A percentile compares a stretch with the other conserved stretches of the same genome.
phyloP scores from a whole-genome alignment of 2,329 filamentous ascomycete genomes.

The Fusarium pseudoanthophilum region DNA sequence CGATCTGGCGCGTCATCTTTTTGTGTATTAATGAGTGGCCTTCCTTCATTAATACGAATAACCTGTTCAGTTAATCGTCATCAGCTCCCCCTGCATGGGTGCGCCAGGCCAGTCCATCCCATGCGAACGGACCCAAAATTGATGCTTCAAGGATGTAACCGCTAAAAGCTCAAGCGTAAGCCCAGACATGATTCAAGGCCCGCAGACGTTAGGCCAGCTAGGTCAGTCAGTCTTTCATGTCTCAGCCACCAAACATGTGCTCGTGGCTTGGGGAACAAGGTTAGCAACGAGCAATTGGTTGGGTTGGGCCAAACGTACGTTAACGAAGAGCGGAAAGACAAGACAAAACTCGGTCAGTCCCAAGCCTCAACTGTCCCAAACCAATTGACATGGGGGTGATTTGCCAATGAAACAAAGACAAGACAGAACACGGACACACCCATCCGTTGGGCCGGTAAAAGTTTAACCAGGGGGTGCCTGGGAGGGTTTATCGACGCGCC shows the following conservation, averaged over 20 bases:
- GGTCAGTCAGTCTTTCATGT: neutral
- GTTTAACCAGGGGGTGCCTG: neutral
- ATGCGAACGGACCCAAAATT: neutral
- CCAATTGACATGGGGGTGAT: neutral
- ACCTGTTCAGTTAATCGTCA: conserved; percentile 5
- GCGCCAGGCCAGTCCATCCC: neutral
- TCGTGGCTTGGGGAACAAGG: neutral
- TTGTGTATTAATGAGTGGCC: neutral
- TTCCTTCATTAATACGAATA: neutral
- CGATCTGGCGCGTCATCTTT: neutral
- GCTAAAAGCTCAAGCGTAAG: conserved; percentile 3
- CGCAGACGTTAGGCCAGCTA: neutral
- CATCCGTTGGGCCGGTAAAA: conserved; percentile 9
- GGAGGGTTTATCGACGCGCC: neutral
- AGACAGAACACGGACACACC: neutral
- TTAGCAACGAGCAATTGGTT: neutral
- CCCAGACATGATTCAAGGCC: conserved; percentile 5
- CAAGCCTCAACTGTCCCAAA: neutral
- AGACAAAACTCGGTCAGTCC: neutral
- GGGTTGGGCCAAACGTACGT: neutral
- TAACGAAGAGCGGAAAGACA: too few relatives aligned
- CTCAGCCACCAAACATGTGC: neutral
- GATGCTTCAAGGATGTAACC: conserved; percentile 8
- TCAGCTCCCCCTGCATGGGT: conserved; percentile 1
- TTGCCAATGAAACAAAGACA: neutral